These are phyloP conservation scores for Aquilaria agallochum DNA, from an alignment of 441 rosid genomes.

Conservation along the genomic window DNA sequence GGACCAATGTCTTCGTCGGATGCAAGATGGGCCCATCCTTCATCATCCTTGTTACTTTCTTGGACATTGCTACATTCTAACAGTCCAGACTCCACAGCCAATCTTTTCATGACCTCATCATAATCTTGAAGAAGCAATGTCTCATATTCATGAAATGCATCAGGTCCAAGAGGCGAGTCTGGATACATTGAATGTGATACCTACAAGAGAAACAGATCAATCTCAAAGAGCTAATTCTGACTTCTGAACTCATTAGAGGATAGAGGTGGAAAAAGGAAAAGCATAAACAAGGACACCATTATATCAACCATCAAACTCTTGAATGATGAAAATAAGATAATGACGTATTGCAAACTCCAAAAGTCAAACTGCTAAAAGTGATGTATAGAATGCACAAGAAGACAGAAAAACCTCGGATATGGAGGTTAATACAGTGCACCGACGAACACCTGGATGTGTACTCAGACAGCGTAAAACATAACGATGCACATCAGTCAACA, in stretches of 20 bases:
- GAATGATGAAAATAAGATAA: constrained; percentile 1
- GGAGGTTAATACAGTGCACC: constrained; percentile 66
- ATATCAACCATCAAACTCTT: constrained; percentile 3
- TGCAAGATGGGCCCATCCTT: constrained; percentile 58
- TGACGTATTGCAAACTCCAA: constrained; percentile 5
- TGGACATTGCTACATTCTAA: constrained; percentile 22
- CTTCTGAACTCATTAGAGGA: background rate
- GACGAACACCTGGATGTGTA: constrained; percentile 47
- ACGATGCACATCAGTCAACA: constrained; percentile 90
- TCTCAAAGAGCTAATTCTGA: constrained; percentile 7
- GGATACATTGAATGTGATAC: constrained; percentile 79
- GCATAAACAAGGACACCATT: constrained; percentile 4
- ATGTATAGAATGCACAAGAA: constrained; percentile 4
- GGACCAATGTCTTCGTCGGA: constrained; percentile 45
- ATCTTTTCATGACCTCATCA: constrained; percentile 68
- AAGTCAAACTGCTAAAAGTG: constrained; percentile 6
- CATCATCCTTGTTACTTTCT: constrained; percentile 36
- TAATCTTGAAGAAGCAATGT: constrained; percentile 90
- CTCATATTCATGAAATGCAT: constrained; percentile 88
- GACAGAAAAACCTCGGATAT: constrained; percentile 68
- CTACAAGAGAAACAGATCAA: constrained; percentile 33
- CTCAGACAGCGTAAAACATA: constrained; percentile 78
- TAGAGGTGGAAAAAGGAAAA: background rate
- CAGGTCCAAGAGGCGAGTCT: constrained; percentile 92
- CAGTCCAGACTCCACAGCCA: constrained; percentile 25